Percentiles rank a stretch among this genome's conserved stretches.
Conservation (phyloP, 164 flowering plant genomes). For the Tetrastigma voinierianum region DNA sequence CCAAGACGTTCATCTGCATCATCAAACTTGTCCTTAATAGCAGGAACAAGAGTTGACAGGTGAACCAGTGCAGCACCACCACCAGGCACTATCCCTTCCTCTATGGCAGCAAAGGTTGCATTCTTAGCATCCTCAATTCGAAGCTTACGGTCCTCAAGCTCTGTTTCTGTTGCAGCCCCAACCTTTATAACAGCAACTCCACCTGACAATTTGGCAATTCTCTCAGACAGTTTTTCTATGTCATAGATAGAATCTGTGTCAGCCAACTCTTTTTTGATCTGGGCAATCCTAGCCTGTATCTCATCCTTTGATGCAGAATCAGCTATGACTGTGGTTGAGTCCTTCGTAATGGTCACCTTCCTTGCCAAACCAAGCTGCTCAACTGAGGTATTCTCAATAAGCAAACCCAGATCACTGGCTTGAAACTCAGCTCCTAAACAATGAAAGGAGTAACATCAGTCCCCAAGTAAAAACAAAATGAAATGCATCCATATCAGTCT, state of each 20-base stretch:
- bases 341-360: conserved; percentile 84
- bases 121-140: conserved; percentile 99
- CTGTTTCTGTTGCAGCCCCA: conserved; percentile 98
- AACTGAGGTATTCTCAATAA: conserved; percentile 68
- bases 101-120: conserved; percentile 98
- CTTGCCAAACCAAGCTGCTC: conserved; percentile 95
- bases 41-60: conserved; percentile 67
- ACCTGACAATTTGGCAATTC: conserved; percentile 97
- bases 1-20: conserved; percentile 88
- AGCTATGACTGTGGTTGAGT: conserved; percentile 90
- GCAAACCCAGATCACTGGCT: conserved; percentile 83
- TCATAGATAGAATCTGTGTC: conserved; percentile 97
- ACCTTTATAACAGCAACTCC: conserved; percentile 98
- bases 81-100: conserved; percentile 98
- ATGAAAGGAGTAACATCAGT: background rate
- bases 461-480: background rate
- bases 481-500: background rate
- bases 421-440: conserved; percentile 86
- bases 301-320: conserved; percentile 98
- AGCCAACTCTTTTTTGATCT: conserved; percentile 82
- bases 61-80: conserved; percentile 97
- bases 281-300: conserved; percentile 86
- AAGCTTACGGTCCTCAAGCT: conserved; percentile 95
- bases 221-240: conserved; percentile 89
- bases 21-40: conserved; percentile 76